These are phyloP conservation scores for Cladosporium sp. DNA, from an alignment of 2,329 filamentous ascomycete species.

Conservation along the genomic window DNA sequence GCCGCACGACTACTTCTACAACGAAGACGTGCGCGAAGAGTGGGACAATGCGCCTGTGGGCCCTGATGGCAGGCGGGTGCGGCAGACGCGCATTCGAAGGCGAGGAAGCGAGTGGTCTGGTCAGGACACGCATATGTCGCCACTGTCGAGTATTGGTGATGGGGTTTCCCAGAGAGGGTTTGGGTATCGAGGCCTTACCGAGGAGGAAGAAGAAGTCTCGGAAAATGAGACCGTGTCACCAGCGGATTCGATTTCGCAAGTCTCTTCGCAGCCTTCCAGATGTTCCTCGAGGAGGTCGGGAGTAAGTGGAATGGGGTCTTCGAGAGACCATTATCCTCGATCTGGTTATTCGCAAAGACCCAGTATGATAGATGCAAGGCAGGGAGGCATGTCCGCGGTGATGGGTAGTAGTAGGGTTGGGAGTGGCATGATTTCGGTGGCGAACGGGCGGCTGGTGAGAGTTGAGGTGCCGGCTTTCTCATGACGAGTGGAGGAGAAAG, in stretches of 20 bases:
- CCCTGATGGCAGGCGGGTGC: neutral
- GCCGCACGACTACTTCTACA: constrained; percentile 15
- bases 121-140: neutral
- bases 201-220: neutral
- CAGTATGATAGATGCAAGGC: neutral
- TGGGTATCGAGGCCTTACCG: neutral
- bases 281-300: neutral
- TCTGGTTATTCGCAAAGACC: neutral
- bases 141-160: neutral
- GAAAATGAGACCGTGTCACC: constrained; percentile 18
- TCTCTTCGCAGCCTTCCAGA: constrained; percentile 20
- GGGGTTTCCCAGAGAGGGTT: neutral
- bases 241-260: constrained; percentile 24
- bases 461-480: neutral
- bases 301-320: constrained; percentile 9
- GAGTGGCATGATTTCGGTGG: constrained; percentile 2
- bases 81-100: neutral
- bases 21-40: neutral
- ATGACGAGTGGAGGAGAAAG: neutral
- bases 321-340: neutral
- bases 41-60: constrained; percentile 6
- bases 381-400: neutral
- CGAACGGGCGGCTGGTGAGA: neutral
- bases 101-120: neutral
- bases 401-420: constrained; percentile 10